Base-by-base conservation (phyloP, 2,329 filamentous ascomycete species). In the Stagonosporopsis rhizophila region DNA sequence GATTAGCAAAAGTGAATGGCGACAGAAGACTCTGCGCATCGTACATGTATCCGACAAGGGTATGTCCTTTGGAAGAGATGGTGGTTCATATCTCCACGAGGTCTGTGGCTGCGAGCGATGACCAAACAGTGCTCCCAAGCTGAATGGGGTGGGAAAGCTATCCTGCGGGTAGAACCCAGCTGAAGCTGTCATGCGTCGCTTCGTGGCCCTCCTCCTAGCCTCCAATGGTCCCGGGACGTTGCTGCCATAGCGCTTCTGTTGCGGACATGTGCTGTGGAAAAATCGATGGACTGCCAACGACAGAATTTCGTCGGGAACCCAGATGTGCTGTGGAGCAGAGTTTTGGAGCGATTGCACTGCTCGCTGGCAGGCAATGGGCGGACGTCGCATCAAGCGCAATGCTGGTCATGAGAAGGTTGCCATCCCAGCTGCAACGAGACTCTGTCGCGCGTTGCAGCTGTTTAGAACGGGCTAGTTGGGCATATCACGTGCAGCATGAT, bases 151-250 rank as follows among this genome's bases (percentile, higher is more conserved):
- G 37, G 62, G 57, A 30, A 66, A 59, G 38, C 41, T 63, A 30
- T 61, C 64, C 23, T 64, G 61, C 27, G 70, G 66, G 41, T 75
- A 71, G 30, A 80, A 79, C 11, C 82, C 66, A 17, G 77, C 65
- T 37, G 70, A 67, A 8, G 79, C 48, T 78, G 71, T 83, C 75
- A 87, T 86, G 49, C 81, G 79, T 51, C 86, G 78, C 71, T 80
- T 86, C 2, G 83, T 77, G 41, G 82, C 76, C 48, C 86, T 78
- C 67, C 81, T 79, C 59, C 82, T 80, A 41, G 85, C 85, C 73
- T 88, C 86, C 75, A 88, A 76, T 67, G 86, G 86, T 2, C 86
- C 86, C 11, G 86, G 86, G 3, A 86, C 82, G 61, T 80, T 80
- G 77, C 85, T 87, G 62, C 83, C 85, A 81, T 85, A 78, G 60